These are phyloP conservation scores for Tetrastigma voinierianum DNA, from an alignment of 164 flowering plant species.

Conservation along the genomic window DNA sequence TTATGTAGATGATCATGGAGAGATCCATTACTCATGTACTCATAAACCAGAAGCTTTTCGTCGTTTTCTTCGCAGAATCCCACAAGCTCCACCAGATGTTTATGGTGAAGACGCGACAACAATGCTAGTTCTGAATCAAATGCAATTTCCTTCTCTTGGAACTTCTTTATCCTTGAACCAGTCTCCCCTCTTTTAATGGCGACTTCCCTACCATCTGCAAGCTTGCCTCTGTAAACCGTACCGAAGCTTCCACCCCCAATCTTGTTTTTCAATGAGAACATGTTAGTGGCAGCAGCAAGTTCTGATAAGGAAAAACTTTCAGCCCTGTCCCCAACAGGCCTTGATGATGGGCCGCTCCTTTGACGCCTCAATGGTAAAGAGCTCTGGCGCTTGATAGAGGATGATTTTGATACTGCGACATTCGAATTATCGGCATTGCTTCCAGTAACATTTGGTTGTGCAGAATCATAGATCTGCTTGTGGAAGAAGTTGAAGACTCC, in stretches of 20 bases:
- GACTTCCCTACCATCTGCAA: conserved; percentile 29
- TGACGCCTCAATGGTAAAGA: conserved; percentile 6
- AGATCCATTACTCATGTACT: conserved; percentile 35
- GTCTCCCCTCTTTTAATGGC: conserved; percentile 37
- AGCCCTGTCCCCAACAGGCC: conserved; percentile 8
- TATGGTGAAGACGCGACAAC: conserved; percentile 34
- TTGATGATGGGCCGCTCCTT: conserved; percentile 21
- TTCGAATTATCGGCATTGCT: background rate
- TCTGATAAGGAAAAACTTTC: conserved; percentile 20
- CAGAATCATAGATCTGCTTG: background rate
- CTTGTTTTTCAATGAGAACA: conserved; percentile 28
- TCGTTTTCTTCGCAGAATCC: conserved; percentile 35
- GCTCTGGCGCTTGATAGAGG: conserved; percentile 3
- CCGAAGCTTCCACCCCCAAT: conserved; percentile 38
- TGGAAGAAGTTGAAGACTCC: background rate
- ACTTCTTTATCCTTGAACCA: conserved; percentile 7
- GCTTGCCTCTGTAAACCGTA: conserved; percentile 30
- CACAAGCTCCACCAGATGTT: conserved; percentile 29
- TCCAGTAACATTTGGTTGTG: conserved; percentile 3
- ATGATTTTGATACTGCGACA: conserved; percentile 5
- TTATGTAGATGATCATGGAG: conserved; percentile 33
- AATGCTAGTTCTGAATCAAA: conserved; percentile 30
- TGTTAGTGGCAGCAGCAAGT: conserved; percentile 25
- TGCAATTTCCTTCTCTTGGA: conserved; percentile 30
- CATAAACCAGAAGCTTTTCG: conserved; percentile 39